Evolutionary conservation across 305 asterid genomes (phyloP).

Genomic region (Coffea humblotiana): DNA sequence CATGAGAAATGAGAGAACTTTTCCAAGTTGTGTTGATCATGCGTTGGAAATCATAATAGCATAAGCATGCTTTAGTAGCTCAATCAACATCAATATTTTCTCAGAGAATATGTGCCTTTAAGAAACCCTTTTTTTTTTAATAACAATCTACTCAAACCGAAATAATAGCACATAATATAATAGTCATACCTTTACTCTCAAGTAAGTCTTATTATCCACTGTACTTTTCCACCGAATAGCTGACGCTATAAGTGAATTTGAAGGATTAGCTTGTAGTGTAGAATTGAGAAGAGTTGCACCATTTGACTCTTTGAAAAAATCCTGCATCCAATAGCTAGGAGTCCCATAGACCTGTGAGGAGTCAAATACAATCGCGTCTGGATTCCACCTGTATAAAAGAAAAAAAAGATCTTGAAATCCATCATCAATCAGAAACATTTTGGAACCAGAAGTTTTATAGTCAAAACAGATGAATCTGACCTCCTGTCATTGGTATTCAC

Average conservation of each 20-base stretch:
- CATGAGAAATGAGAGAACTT: neutral
- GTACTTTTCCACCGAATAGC: conserved; percentile 69
- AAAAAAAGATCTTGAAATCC: conserved; percentile 4
- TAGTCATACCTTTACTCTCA: conserved; percentile 39
- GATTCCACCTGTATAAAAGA: conserved; percentile 61
- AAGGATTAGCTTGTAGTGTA: conserved; percentile 47
- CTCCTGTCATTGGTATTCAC: conserved; percentile 69
- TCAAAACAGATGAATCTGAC: conserved; percentile 37
- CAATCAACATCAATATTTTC: neutral
- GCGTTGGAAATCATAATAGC: neutral
- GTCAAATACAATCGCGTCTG: conserved; percentile 89
- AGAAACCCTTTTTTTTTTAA: neutral
- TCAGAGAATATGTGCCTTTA: neutral
- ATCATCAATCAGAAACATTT: neutral
- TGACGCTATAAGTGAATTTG: conserved; percentile 64
- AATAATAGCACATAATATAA: neutral
- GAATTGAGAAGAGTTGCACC: conserved; percentile 83
- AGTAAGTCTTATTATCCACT: conserved; percentile 37
- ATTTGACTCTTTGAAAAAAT: conserved; percentile 81
- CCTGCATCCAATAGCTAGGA: conserved; percentile 99
- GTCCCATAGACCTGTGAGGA: conserved; percentile 81
- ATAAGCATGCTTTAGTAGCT: neutral
- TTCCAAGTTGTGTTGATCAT: neutral
- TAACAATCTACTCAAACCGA: neutral
- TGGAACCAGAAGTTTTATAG: neutral